phyloP scores from a whole-genome alignment of 768 basidiomycete species.

The Lentinula sp. region DNA sequence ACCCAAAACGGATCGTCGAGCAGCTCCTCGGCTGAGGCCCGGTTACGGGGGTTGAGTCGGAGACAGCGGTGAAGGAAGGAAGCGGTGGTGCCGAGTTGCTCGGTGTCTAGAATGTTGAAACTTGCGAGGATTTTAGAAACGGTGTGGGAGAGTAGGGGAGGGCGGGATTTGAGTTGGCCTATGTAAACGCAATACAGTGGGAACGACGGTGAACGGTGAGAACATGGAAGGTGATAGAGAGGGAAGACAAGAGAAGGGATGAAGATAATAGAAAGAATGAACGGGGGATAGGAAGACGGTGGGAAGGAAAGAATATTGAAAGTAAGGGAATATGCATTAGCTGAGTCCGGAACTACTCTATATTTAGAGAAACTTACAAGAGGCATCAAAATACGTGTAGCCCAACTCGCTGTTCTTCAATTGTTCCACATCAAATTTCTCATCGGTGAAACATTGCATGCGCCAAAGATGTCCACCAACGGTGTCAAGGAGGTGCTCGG shows the following conservation, averaged over 20 bases:
- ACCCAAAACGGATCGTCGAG: conserved; percentile 13
- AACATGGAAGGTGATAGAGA: neutral
- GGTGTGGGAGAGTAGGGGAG: conserved; percentile 9
- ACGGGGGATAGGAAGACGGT: neutral
- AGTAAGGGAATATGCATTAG: neutral
- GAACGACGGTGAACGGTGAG: neutral
- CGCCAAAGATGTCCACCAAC: conserved; percentile 9
- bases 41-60: conserved; percentile 16
- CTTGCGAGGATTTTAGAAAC: conserved; percentile 10
- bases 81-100: conserved; percentile 11
- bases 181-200: neutral
- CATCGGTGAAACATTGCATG: conserved; percentile 13
- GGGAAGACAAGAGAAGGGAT: neutral
- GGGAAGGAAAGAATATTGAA: neutral
- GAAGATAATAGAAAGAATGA: neutral
- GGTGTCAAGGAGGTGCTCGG: conserved; percentile 9
- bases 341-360: neutral
- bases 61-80: conserved; percentile 16
- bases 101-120: conserved; percentile 10
- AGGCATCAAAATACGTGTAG: conserved; percentile 11
- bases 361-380: neutral
- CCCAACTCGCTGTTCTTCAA: conserved; percentile 9
- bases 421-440: conserved; percentile 8
- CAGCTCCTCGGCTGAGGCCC: conserved; percentile 18
- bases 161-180: conserved; percentile 15